Evolutionary conservation across 2,329 filamentous ascomycete species (phyloP), one percentile per base, ranked within the genome.

Genomic region (Teratosphaeriaceae sp.): DNA sequence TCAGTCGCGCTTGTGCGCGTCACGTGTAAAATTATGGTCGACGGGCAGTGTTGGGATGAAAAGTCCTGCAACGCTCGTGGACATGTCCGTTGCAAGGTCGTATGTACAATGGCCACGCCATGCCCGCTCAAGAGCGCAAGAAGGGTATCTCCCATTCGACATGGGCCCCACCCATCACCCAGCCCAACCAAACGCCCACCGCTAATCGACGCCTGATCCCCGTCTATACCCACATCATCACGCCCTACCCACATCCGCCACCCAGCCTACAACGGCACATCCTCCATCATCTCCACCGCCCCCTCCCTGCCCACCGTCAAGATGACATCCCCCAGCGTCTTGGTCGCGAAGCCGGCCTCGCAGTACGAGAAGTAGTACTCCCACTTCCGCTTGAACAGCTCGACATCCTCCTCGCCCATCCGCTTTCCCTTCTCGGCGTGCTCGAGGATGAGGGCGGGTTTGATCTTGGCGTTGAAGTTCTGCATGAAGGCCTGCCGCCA

Each of bases 361-460:
- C 82, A 86, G 58, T 87, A 87, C 18, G 76, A 71, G 62, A 87
- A 88, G 59, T 87, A 88, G 56, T 86, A 88, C 69, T 84, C 75
- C 84, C 83, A 88, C 60, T 85, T 86, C 49, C 77, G 72, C 56
- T 73, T 74, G 56, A 86, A 88, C 2, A 85, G 72, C 31, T 82
- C 76, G 1, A 84, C 71, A 26, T 79, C 80, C 30, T 73, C 73
- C 41, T 81, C 72, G 0, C 68, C 74, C 74, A 83, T 79, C 2
- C 67, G 65, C 43, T 53, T 51, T 22, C 50, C 50, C 34, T 31
- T 38, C 36, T 42, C 48, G 24, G 42, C 44, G 53, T 85, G 76
- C 54, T 83, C 75, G 12, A 55, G 56, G 48, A 77, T 64, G 35
- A 87, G 63, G 1, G 80, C 79, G 6, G 77, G 75, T 42, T 71